phyloP scores from a whole-genome alignment of 306 rosid species.

The Casuarina equisetifolia region DNA sequence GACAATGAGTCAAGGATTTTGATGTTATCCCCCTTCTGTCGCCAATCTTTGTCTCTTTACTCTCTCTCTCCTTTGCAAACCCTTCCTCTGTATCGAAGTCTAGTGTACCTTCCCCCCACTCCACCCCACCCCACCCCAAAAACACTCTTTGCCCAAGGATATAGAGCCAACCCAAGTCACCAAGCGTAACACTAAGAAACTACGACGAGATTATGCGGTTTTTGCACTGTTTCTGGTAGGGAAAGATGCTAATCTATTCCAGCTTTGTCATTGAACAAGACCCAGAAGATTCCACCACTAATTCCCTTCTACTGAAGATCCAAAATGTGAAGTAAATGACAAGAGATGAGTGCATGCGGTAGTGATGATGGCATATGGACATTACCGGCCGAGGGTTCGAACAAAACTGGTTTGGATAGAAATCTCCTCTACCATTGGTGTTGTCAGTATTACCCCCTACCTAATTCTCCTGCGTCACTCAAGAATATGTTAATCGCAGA shows the following conservation, averaged over 20 bases:
- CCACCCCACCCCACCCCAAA: too few relatives aligned
- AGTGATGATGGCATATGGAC: not conserved
- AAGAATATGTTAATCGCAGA: not conserved
- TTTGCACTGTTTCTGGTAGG: not conserved
- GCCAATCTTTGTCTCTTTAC: too few relatives aligned
- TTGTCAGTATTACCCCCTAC: slow-evolving; percentile 27
- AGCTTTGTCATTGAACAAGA: not conserved
- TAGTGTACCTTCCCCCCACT: too few relatives aligned
- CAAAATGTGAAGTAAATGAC: not conserved
- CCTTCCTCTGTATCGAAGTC: too few relatives aligned
- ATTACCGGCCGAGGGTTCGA: slow-evolving; percentile 2
- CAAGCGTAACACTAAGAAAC: not conserved
- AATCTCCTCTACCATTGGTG: slow-evolving; percentile 2
- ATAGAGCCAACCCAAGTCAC: not conserved
- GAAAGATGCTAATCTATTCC: slow-evolving; percentile 11
- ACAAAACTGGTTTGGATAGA: slow-evolving; percentile 6
- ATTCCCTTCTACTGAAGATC: not conserved
- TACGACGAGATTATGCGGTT: slow-evolving; percentile 3
- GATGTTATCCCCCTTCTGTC: too few relatives aligned
- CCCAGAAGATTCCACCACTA: slow-evolving; percentile 15
- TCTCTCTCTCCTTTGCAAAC: too few relatives aligned
- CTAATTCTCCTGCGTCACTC: slow-evolving; percentile 20
- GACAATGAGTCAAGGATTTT: too few relatives aligned
- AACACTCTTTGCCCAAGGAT: not conserved
- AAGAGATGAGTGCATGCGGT: not conserved